Base-by-base conservation (phyloP, 306 rosid species). In the Fragaria vesca region DNA sequence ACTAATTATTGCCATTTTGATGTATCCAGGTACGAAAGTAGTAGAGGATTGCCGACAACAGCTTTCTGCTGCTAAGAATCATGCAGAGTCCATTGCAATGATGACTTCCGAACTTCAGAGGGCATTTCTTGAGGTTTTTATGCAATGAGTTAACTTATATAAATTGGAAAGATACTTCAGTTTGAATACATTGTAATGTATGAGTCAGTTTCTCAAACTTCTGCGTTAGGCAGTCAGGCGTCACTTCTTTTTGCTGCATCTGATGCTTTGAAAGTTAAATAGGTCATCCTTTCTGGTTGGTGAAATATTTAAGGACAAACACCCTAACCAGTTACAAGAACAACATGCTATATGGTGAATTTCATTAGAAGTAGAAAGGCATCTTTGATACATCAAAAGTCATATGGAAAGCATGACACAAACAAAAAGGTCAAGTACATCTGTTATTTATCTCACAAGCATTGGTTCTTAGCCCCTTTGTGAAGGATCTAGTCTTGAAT, bases 121-220 rank as follows among this genome's bases (percentile, higher is more conserved):
- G 86, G 91, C 85, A 82, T 95, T 95, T 89, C 90, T 91, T 46
- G 88, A 95, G 98, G 98, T 94, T 80, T 83, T 45, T 63, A 24
- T 70, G 20, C 54, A 45, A 47, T 11, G 66, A 47, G 58, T 65
- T 68, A 18, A 52, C n/a, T 24, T 24, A 65, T 43, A 66, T 70
- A 73, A 43, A 20, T 21, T 48, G 61, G 3, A 69, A 61, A 69
- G 15, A 54, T 52, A 80, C 43, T 15, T 30, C 24, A 40, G 11
- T 61, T 47, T 61, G 12, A 71, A 47, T 57, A 26, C 54, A 16
- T 57, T 55, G n/a, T 46, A 30, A 26, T 48, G 8, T 46, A 20
- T 0, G 57, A 12, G 36, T 69, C 73, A 69, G 8, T 69, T 69
- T 32, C 38, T 24, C 12, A 13, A 45, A 45, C 24, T 45, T 21